Conservation (phyloP, 192 early-diverging fungal genomes). For the Linnemannia elongata region DNA sequence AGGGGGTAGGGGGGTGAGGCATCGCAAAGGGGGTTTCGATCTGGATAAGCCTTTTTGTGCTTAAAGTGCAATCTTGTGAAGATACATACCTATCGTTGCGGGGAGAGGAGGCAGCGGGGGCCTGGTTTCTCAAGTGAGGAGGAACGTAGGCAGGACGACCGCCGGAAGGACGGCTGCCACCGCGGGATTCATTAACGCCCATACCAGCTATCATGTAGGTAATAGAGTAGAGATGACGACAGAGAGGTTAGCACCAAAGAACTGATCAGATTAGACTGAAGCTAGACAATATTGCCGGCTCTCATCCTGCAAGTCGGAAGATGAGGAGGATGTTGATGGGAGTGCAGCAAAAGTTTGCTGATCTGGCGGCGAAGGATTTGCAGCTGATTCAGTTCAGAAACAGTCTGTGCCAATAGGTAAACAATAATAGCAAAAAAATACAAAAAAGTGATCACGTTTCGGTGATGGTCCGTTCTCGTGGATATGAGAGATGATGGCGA, state of each 20-base stretch:
- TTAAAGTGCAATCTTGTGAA: not conserved
- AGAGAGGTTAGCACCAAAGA: not conserved
- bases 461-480: slow-evolving; percentile 5
- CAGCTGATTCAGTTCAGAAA: not conserved
- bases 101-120: slow-evolving; percentile 16
- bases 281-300: not conserved
- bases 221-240: slow-evolving; percentile 7
- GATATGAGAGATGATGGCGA: not conserved
- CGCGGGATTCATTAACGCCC: slow-evolving; percentile 72
- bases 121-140: slow-evolving; percentile 43
- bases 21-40: not conserved
- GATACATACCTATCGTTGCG: slow-evolving; percentile 41
- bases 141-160: slow-evolving; percentile 64
- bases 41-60: not conserved
- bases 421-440: not conserved
- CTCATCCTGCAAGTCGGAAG: not conserved
- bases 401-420: not conserved
- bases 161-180: slow-evolving; percentile 51
- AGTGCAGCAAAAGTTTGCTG: not conserved
- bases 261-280: not conserved
- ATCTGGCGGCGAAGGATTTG: not conserved
- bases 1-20: slow-evolving; percentile 1
- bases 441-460: not conserved
- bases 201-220: slow-evolving; percentile 69
- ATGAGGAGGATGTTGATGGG: not conserved